Base-by-base conservation (phyloP, 345 rosid genomes). In the Viola odorata region DNA sequence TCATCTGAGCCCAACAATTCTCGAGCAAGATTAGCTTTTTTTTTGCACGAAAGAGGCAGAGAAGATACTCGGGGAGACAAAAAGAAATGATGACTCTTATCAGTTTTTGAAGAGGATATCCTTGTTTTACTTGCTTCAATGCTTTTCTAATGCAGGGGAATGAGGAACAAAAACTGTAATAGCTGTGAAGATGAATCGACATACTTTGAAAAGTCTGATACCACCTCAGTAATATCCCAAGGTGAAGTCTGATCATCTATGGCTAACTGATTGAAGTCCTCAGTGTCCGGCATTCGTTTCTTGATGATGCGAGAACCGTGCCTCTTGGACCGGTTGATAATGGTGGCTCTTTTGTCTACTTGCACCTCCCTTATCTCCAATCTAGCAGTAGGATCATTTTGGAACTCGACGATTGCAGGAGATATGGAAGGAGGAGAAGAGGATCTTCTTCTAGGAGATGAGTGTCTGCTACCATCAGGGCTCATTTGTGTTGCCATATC, bases 401-500 rank as follows among this genome's bases (percentile, higher is more conserved):
- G 65, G 16, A 61, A 58, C 59, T 81, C 86, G 45, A 37, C 63
- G 32, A 23, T 23, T 58, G 64, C 71, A 47, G 85, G 71, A 64
- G 68, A 62, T 60, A 53, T 66, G 37, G 75, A 60, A 12, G 79
- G 74, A 55, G 92, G 79, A 64, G 85, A 74, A 4, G 81, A 75
- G 17, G 82, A 68, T 59, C 75, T 65, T 61, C 49, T 71, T 63
- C 70, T 68, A 4, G 84, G 76, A 49, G 85, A 84, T 45, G 80
- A 74, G 62, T 65, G 58, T 70, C 68, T 64, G 57, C 77, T 73
- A 44, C 72, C 75, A 4, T 78, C 83, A 3, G 88, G 82, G 55
- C 97, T 94, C 97, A 90, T 94, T 70, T 94, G 97, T 7, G 99
- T 90, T 7, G 97, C 88, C 85, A 83, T 90, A 70, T 94, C 99